Evolutionary conservation across 108 stramenopile species (phyloP).

Genomic region (Cyclotella baltica): DNA sequence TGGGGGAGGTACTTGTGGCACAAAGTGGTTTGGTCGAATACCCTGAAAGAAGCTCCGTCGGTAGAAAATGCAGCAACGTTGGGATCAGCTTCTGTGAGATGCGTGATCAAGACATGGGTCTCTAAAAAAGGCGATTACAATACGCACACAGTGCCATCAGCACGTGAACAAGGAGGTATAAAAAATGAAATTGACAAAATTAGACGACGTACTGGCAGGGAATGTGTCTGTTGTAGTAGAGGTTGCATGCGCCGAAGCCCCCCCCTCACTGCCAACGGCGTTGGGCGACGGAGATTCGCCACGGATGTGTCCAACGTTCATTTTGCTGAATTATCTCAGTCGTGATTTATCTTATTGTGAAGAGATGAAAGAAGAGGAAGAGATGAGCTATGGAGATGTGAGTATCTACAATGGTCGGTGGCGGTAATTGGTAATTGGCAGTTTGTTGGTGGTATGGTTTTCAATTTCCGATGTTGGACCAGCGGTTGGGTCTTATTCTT

Average conservation of each 20-base stretch:
- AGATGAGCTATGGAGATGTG: no score
- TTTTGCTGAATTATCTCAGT: neutral
- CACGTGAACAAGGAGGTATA: neutral
- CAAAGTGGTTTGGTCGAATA: slow-evolving; percentile 19
- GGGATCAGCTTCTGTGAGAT: slow-evolving; percentile 15
- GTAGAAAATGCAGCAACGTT: slow-evolving; percentile 14
- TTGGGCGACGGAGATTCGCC: neutral
- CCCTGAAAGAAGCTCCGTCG: slow-evolving; percentile 20
- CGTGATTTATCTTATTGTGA: no score
- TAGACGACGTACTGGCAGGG: neutral
- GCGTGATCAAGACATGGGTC: slow-evolving; percentile 9
- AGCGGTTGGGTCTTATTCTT: no score
- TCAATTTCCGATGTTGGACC: no score
- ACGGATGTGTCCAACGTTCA: neutral
- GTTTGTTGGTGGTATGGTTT: no score
- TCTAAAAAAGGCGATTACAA: neutral
- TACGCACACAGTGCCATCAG: neutral
- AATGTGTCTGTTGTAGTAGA: neutral
- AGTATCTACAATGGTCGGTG: no score
- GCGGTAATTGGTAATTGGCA: no score
- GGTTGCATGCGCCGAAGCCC: neutral
- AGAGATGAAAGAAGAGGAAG: no score
- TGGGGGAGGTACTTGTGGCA: slow-evolving; percentile 2
- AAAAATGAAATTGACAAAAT: no score
- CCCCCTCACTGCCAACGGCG: neutral